phyloP scores from a whole-genome alignment of 768 basidiomycete genomes.

The Suillus placidus region DNA sequence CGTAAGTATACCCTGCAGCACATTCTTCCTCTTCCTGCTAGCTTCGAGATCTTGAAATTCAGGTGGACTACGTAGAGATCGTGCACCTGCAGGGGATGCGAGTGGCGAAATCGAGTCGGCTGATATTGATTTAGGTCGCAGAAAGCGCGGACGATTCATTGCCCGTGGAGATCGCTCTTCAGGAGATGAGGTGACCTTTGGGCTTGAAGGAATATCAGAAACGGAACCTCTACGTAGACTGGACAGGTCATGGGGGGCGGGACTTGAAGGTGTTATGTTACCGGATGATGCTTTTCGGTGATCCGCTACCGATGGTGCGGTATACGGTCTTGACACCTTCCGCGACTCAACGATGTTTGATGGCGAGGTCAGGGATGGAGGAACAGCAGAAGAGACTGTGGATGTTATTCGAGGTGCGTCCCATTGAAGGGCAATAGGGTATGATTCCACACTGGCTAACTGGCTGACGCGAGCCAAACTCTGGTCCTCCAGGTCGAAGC shows the following conservation, averaged over 20 bases:
- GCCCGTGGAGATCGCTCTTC: slow-evolving; percentile 26
- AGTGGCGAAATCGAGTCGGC: slow-evolving; percentile 54
- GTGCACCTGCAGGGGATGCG: slow-evolving; percentile 14
- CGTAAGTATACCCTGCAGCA: slow-evolving; percentile 44
- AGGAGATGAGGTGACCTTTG: slow-evolving; percentile 14
- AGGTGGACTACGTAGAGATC: slow-evolving; percentile 11
- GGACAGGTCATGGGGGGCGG: slow-evolving; percentile 16
- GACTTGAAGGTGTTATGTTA: slow-evolving; percentile 9
- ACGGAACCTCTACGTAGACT: slow-evolving; percentile 30
- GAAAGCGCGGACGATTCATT: slow-evolving; percentile 25
- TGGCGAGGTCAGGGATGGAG: slow-evolving; percentile 27
- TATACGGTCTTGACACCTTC: slow-evolving; percentile 47
- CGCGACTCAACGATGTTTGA: slow-evolving; percentile 17
- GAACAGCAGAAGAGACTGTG: slow-evolving; percentile 10
- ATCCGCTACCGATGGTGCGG: slow-evolving; percentile 41
- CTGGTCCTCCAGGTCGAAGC: slow-evolving; percentile 72
- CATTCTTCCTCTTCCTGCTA: slow-evolving; percentile 38
- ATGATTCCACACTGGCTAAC: slow-evolving; percentile 39
- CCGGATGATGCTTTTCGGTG: slow-evolving; percentile 1
- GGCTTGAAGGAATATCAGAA: slow-evolving; percentile 23
- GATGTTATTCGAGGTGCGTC: slow-evolving; percentile 16
- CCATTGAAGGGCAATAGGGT: slow-evolving; percentile 19
- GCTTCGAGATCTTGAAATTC: slow-evolving; percentile 23
- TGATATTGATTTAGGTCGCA: slow-evolving; percentile 56
- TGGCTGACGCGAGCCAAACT: slow-evolving; percentile 69